A percentile compares a stretch with the other conserved stretches of the same genome.
phyloP scores from a whole-genome alignment of 2,329 filamentous ascomycete genomes.

The Rutstroemia sp. region DNA sequence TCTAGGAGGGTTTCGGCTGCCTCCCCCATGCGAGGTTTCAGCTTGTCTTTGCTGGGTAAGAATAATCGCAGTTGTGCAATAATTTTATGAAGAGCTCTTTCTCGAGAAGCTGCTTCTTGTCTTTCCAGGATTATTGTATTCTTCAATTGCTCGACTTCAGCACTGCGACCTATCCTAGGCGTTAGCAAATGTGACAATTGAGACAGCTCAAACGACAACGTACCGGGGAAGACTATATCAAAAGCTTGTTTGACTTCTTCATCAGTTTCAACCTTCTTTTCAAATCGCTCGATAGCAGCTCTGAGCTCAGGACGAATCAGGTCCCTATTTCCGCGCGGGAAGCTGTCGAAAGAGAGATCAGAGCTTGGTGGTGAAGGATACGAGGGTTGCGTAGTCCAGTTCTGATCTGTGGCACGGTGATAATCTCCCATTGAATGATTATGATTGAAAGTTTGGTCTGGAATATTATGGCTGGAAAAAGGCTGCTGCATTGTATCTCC shows the following conservation, averaged over 20 bases:
- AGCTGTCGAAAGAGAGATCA: neutral
- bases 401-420: too few relatives aligned
- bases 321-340: neutral
- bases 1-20: neutral
- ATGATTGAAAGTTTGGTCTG: too few relatives aligned
- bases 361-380: neutral
- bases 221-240: constrained; percentile 2
- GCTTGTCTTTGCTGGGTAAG: too few relatives aligned
- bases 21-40: too few relatives aligned
- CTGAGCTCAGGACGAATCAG: constrained; percentile 2
- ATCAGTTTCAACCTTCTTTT: neutral
- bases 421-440: too few relatives aligned
- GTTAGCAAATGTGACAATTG: neutral
- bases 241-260: neutral
- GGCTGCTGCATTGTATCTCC: too few relatives aligned
- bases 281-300: constrained; percentile 1
- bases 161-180: neutral
- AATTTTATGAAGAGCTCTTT: constrained; percentile 38
- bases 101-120: neutral
- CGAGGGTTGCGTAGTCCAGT: neutral
- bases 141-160: constrained; percentile 3
- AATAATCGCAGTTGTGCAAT: neutral
- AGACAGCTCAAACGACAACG: neutral
- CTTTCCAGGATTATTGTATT: neutral
- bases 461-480: too few relatives aligned